phyloP scores from a whole-genome alignment of 176 grass and related monocot species.

The Eleusine indica region DNA sequence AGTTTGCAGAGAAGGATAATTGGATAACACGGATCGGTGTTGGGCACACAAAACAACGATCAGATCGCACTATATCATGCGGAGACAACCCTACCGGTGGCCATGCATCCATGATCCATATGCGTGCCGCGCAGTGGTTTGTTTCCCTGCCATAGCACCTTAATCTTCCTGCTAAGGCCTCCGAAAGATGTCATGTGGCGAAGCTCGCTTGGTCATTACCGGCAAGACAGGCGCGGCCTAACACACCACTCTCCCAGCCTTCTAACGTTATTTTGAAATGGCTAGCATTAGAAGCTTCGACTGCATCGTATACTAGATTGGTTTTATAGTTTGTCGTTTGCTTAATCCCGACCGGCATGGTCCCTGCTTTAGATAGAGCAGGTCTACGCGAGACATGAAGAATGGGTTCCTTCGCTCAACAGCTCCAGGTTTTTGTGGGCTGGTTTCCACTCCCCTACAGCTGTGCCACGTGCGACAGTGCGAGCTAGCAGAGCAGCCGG shows the following conservation, averaged over 20 bases:
- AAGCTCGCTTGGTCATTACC: background rate
- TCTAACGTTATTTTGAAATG: background rate
- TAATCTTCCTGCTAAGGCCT: no score
- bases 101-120: background rate
- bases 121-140: no score
- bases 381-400: background rate
- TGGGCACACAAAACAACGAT: slow-evolving; percentile 25
- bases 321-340: background rate
- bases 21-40: no score
- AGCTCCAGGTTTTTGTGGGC: background rate
- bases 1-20: slow-evolving; percentile 23
- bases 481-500: background rate
- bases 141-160: no score
- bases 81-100: background rate
- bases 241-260: background rate
- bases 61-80: slow-evolving; percentile 5
- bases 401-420: background rate
- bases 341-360: slow-evolving; percentile 28
- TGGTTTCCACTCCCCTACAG: slow-evolving; percentile 31
- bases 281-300: slow-evolving; percentile 8
- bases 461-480: slow-evolving; percentile 39
- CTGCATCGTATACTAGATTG: background rate
- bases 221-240: background rate
- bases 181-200: no score
- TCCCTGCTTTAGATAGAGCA: slow-evolving; percentile 10